Evolutionary conservation across 2,329 filamentous ascomycete genomes (phyloP), one percentile per base, ranked within the genome.

Genomic region (Colletotrichum lentis): DNA sequence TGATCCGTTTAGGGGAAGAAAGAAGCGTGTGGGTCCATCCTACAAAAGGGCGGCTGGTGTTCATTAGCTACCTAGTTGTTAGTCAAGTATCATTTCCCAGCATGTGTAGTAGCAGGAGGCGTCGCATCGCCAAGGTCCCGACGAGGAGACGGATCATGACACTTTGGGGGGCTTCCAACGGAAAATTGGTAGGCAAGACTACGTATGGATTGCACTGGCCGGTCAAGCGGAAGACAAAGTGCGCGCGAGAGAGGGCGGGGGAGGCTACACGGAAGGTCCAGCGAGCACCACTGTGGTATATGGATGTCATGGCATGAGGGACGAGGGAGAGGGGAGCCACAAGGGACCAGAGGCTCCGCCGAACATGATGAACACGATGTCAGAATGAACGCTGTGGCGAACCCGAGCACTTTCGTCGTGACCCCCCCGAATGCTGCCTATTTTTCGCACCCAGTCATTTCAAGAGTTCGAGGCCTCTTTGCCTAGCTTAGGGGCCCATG

Each of bases 381-480:
- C 65, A 68, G 65, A 39, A 55, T 68, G 65, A 65, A 64, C 22
- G 43, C 50, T 52, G 65, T 68, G 55, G 65, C 65, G 41, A 68
- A 52, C 46, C 24, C 35, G 44, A 47, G 24, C 24, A 8, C 12
- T 47, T 47, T 49, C 47, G 24, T 18, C 53, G 59, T 22, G 31
- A 5, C 14, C 20, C 53, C 35, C 6, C 10, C 10, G 41, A n/a
- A 22, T 3, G 4, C n/a, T n/a, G 12, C 12, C 24, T 18, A n/a
- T 37, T n/a, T n/a, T n/a, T n/a, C 11, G 55, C 5, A 22, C 2
- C 18, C 10, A 12, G 18, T 22, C 7, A 11, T 5, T 14, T 4
- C 5, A 41, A 5, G 8, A 5, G 31, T 24, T 10, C 12, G n/a
- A 39, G 47, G n/a, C 14, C n/a, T 43, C 55, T 14, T 35, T 35